Evolutionary conservation across 352 stramenopile species (phyloP).

Genomic region (Pythium folliculosum): DNA sequence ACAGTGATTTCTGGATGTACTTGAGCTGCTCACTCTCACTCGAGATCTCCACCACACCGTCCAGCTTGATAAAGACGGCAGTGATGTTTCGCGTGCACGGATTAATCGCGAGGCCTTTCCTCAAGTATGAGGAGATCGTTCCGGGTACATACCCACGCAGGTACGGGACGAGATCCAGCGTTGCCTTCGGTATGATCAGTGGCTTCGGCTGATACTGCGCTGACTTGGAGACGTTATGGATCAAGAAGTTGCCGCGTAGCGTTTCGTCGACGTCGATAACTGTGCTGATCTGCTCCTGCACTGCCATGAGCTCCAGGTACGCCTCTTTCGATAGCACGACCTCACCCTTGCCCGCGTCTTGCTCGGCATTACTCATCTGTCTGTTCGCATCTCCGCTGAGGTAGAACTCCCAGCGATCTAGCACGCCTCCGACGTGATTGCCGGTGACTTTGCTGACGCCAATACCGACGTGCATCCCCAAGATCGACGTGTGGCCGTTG

Average conservation of each 20-base stretch:
- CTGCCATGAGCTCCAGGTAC: constrained; percentile 36
- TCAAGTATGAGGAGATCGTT: constrained; percentile 65
- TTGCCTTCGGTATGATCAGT: constrained; percentile 23
- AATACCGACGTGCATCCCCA: constrained; percentile 86
- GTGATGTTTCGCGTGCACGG: constrained; percentile 72
- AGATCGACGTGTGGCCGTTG: constrained; percentile 33
- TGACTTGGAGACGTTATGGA: constrained; percentile 32
- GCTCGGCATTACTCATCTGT: constrained; percentile 77
- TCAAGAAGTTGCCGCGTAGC: constrained; percentile 51
- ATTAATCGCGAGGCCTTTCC: constrained; percentile 65
- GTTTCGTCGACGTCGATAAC: constrained; percentile 28
- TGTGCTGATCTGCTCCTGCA: constrained; percentile 30
- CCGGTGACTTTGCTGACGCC: constrained; percentile 72
- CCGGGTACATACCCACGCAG: constrained; percentile 68
- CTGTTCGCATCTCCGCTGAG: constrained; percentile 79
- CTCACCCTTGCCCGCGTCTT: constrained; percentile 67
- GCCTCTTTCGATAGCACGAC: constrained; percentile 71
- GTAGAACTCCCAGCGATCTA: constrained; percentile 89
- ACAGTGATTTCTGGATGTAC: constrained; percentile 61
- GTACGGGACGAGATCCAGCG: constrained; percentile 54
- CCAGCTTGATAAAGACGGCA: constrained; percentile 70
- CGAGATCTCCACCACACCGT: constrained; percentile 51
- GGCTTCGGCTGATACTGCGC: constrained; percentile 15
- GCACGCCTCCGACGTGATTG: constrained; percentile 80
- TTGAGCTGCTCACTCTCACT: constrained; percentile 44